A percentile compares a stretch with the other conserved stretches of the same genome.
Conservation (phyloP, 2,329 filamentous ascomycete species). For the Fusarium haematococcum region DNA sequence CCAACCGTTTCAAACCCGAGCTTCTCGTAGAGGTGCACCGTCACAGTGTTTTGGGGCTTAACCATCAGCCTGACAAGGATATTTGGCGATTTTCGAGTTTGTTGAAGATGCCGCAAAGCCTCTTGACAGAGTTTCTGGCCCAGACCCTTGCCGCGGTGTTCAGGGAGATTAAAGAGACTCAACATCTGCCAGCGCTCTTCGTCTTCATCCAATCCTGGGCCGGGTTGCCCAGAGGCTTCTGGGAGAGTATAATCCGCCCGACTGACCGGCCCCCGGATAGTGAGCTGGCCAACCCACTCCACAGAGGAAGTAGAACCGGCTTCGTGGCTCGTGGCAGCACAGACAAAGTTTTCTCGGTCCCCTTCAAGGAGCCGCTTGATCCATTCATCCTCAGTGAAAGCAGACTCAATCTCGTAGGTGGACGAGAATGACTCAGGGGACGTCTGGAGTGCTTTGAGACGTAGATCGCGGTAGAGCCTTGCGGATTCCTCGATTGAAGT, state of each 20-base stretch:
- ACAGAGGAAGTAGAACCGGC: background rate
- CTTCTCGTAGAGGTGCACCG: background rate
- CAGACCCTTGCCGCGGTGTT: background rate
- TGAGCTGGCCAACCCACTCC: background rate
- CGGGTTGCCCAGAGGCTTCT: background rate
- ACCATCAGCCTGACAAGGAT: slow-evolving; percentile 1
- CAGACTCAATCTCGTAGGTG: background rate
- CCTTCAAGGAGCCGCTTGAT: background rate
- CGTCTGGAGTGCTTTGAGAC: background rate
- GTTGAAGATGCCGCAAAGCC: background rate
- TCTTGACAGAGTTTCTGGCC: background rate
- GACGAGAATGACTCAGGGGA: background rate
- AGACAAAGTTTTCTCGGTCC: background rate
- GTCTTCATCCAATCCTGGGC: background rate
- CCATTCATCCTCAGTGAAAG: background rate
- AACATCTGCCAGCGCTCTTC: slow-evolving; percentile 1
- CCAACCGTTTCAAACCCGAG: background rate
- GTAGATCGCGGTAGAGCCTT: background rate
- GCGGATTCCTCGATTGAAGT: background rate
- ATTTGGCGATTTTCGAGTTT: background rate
- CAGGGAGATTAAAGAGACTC: background rate
- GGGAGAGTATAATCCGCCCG: background rate
- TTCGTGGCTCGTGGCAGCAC: background rate
- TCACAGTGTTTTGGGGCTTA: background rate
- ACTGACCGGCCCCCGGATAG: background rate